Evolutionary conservation across 306 rosid species (phyloP).

Genomic region (Castanea crenata): DNA sequence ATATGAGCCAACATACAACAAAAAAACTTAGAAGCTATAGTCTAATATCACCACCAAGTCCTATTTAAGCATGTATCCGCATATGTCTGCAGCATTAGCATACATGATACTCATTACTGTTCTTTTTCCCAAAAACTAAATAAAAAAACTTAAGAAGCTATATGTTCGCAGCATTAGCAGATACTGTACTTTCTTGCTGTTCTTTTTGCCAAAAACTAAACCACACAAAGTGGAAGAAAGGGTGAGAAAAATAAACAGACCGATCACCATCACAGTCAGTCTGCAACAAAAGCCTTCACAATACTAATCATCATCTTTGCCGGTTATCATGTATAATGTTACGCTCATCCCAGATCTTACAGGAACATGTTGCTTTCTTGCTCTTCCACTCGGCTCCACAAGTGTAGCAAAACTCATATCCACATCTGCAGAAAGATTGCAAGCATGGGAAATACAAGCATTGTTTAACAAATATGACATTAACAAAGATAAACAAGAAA

Average conservation of each 20-base stretch:
- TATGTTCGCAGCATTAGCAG: background rate
- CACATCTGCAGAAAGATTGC: slow-evolving; percentile 38
- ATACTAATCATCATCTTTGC: background rate
- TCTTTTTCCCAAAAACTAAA: background rate
- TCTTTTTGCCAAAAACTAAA: background rate
- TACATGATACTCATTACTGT: background rate
- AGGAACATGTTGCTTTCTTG: slow-evolving; percentile 48
- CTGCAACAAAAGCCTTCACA: background rate
- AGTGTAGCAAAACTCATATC: slow-evolving; percentile 55
- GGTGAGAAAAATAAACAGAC: background rate
- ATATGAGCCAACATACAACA: too few species aligned
- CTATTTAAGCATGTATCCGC: too few species aligned
- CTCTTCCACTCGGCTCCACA: slow-evolving; percentile 57
- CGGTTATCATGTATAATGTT: slow-evolving; percentile 10
- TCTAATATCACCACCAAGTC: too few species aligned
- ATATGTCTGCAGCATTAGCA: background rate
- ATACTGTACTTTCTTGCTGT: background rate
- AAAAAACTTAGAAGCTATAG: too few species aligned
- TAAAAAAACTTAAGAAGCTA: background rate
- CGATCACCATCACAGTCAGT: background rate
- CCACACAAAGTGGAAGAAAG: background rate
- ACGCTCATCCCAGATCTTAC: slow-evolving; percentile 53
- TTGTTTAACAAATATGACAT: background rate
- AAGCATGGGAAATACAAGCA: background rate
- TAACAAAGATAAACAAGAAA: background rate